phyloP scores from a whole-genome alignment of 192 early-diverging fungal genomes.

The Fimicolochytrium jonesii region DNA sequence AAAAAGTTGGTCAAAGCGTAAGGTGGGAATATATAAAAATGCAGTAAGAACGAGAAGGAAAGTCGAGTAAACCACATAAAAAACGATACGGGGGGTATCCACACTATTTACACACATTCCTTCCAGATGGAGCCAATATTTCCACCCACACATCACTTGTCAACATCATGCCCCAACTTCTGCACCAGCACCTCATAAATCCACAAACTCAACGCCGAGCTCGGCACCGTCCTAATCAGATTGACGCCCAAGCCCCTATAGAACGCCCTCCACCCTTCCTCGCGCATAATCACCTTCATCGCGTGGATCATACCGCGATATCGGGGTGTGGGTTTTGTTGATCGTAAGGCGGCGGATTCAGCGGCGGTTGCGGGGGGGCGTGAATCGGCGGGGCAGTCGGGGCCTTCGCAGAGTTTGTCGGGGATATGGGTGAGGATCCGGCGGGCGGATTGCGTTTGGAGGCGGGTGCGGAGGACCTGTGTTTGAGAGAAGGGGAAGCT shows the following conservation, averaged over 20 bases:
- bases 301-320: conserved; percentile 85
- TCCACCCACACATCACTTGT: too few species aligned
- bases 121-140: too few species aligned
- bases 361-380: background rate
- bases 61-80: too few species aligned
- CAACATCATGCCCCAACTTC: conserved; percentile 16
- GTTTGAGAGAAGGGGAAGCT: background rate
- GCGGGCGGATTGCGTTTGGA: conserved; percentile 72
- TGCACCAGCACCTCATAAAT: conserved; percentile 82
- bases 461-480: conserved; percentile 79
- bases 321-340: too few species aligned
- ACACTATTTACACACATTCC: too few species aligned
- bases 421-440: conserved; percentile 47
- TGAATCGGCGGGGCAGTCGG: conserved; percentile 15
- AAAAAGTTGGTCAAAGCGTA: too few species aligned
- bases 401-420: conserved; percentile 19
- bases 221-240: conserved; percentile 84
- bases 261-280: conserved; percentile 79
- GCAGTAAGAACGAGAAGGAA: too few species aligned
- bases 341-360: too few species aligned
- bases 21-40: too few species aligned
- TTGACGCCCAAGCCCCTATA: conserved; percentile 86
- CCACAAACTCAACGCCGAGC: conserved; percentile 78
- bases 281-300: conserved; percentile 59
- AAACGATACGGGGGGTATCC: too few species aligned